A percentile compares a stretch with the other conserved stretches of the same genome.
Evolutionary conservation across 2,329 filamentous ascomycete genomes (phyloP).

Genomic region (Cercospora zeae-maydis): DNA sequence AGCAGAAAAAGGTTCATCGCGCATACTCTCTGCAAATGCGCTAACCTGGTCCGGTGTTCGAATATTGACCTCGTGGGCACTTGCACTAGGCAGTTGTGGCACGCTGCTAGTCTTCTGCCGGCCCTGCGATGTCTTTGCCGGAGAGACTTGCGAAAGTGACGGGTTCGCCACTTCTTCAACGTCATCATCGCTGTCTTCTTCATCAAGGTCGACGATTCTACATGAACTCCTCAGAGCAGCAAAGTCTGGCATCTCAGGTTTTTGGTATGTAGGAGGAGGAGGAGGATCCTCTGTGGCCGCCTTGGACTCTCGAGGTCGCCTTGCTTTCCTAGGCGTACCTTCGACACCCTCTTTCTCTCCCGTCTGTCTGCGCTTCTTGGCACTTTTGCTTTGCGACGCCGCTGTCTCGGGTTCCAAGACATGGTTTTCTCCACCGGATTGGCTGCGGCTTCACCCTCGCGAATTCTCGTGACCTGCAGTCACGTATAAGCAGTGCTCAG

Average conservation of each 20-base stretch:
- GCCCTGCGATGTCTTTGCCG: background rate
- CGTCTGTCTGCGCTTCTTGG: constrained; percentile 5
- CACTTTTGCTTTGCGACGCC: background rate
- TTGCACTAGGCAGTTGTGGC: background rate
- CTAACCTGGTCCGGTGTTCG: background rate
- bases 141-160: background rate
- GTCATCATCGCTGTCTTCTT: constrained; percentile 4
- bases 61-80: background rate
- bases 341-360: background rate
- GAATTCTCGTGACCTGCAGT: constrained; percentile 35
- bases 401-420: background rate
- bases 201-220: constrained; percentile 7
- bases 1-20: background rate
- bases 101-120: background rate
- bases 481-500: background rate
- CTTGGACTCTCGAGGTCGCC: background rate
- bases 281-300: background rate
- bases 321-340: background rate
- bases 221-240: background rate
- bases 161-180: background rate
- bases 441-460: constrained; percentile 37
- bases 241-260: constrained; percentile 10
- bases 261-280: constrained; percentile 6
- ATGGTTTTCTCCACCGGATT: constrained; percentile 43
- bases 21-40: background rate